These are phyloP conservation scores for Colletotrichum sansevieriae DNA, from an alignment of 2,329 filamentous ascomycete genomes.

Conservation along the genomic window DNA sequence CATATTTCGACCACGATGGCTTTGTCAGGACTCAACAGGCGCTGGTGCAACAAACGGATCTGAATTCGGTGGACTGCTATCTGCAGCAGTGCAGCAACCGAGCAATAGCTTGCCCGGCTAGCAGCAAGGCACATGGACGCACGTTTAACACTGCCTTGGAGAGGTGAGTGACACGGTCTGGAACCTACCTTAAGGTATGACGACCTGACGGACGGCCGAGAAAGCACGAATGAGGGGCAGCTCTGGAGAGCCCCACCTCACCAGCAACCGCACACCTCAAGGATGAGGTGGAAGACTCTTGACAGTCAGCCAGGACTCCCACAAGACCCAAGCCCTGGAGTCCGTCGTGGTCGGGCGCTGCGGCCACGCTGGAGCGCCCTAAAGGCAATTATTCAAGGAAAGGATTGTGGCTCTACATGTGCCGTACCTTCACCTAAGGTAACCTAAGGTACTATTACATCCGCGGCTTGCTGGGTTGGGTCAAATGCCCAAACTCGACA, in stretches of 20 bases:
- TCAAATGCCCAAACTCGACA: slow-evolving; percentile 1
- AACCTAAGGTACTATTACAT: background rate
- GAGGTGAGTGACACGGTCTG: slow-evolving; percentile 6
- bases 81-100: background rate
- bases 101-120: background rate
- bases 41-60: slow-evolving; percentile 37
- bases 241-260: slow-evolving; percentile 34
- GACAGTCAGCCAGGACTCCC: no score
- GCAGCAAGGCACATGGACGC: background rate
- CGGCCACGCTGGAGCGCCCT: no score
- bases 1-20: slow-evolving; percentile 30
- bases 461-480: background rate
- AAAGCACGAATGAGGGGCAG: slow-evolving; percentile 38
- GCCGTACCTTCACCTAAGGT: background rate
- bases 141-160: background rate
- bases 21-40: slow-evolving; percentile 33
- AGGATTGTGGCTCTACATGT: background rate
- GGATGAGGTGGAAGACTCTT: no score
- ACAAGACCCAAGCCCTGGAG: no score
- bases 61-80: slow-evolving; percentile 11
- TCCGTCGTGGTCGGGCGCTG: no score
- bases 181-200: background rate
- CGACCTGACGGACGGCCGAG: slow-evolving; percentile 24
- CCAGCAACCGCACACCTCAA: slow-evolving; percentile 29
- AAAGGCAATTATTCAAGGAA: background rate